Evolutionary conservation across 768 basidiomycete genomes (phyloP).

Genomic region (Rhizopogon rudus): DNA sequence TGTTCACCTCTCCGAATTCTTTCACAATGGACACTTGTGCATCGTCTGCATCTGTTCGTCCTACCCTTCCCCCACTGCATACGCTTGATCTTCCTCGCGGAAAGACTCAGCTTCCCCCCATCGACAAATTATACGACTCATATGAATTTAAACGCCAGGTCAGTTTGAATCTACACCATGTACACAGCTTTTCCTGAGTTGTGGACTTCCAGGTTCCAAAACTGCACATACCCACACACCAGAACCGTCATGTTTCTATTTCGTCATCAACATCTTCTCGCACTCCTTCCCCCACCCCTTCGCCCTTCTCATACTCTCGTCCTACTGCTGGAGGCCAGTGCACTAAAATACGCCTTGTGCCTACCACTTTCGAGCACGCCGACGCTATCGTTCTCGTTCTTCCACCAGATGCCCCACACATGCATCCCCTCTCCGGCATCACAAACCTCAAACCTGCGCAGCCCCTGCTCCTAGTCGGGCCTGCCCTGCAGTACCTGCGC

Average conservation of each 20-base stretch:
- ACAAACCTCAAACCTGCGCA: constrained; percentile 1
- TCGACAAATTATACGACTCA: constrained; percentile 9
- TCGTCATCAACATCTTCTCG: constrained; percentile 37
- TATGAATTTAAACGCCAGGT: constrained; percentile 10
- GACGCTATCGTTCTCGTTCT: constrained; percentile 47
- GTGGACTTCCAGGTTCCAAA: background rate
- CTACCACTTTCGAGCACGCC: constrained; percentile 48
- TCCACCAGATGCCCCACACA: constrained; percentile 22
- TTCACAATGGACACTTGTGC: constrained; percentile 7
- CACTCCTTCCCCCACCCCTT: constrained; percentile 31
- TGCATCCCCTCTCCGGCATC: constrained; percentile 10
- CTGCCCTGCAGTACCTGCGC: constrained; percentile 42
- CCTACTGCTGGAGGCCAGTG: constrained; percentile 6
- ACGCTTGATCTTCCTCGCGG: constrained; percentile 35
- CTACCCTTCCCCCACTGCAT: constrained; percentile 50
- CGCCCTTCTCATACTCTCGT: constrained; percentile 14
- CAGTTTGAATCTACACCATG: background rate
- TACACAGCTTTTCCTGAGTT: background rate
- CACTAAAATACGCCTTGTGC: constrained; percentile 37
- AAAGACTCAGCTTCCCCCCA: constrained; percentile 6
- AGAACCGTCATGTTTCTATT: constrained; percentile 30
- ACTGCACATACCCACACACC: constrained; percentile 5
- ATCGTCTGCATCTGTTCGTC: constrained; percentile 31
- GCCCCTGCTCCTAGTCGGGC: constrained; percentile 46
- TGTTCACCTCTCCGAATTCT: background rate